Evolutionary conservation across 495 filamentous ascomycete genomes (phyloP).

Genomic region (Aspergillus asperescens): DNA sequence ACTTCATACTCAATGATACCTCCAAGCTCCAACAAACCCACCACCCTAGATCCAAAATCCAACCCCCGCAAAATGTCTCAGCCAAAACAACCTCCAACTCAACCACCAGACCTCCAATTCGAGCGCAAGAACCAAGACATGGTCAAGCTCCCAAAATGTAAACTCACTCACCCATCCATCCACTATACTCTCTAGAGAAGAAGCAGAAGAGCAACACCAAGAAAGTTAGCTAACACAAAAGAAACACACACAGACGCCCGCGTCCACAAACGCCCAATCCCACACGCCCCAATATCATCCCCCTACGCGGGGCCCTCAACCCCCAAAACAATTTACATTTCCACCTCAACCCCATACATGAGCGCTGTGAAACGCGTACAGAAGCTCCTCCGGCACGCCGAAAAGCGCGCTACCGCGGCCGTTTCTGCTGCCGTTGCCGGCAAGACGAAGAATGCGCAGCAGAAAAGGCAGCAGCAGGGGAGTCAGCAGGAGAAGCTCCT

Average conservation of each 20-base stretch:
- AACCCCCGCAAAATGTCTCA: neutral
- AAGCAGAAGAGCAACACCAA: slow-evolving; percentile 1
- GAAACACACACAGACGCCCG: slow-evolving; percentile 27
- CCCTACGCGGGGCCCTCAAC: slow-evolving; percentile 46
- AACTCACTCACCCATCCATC: neutral
- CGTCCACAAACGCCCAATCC: slow-evolving; percentile 65
- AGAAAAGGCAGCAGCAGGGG: slow-evolving; percentile 34
- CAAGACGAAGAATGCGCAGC: slow-evolving; percentile 35
- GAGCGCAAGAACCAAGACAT: slow-evolving; percentile 39
- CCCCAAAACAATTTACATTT: slow-evolving; percentile 75
- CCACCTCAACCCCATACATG: slow-evolving; percentile 68
- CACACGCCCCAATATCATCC: slow-evolving; percentile 58
- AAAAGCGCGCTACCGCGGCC: slow-evolving; percentile 51
- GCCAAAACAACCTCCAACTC: neutral
- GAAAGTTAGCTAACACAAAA: slow-evolving; percentile 12
- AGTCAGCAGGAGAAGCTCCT: slow-evolving; percentile 22
- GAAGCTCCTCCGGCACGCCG: slow-evolving; percentile 59
- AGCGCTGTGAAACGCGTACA: slow-evolving; percentile 75
- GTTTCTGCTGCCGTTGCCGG: slow-evolving; percentile 36
- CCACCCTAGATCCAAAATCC: too few relatives aligned
- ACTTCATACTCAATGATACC: too few relatives aligned
- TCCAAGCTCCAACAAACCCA: neutral
- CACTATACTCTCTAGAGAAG: too few relatives aligned
- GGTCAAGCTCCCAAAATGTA: slow-evolving; percentile 37
- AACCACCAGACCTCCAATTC: slow-evolving; percentile 29